A percentile compares a stretch with the other conserved stretches of the same genome.
Conservation (phyloP, 768 basidiomycete genomes). For the Filobasidium floriforme region DNA sequence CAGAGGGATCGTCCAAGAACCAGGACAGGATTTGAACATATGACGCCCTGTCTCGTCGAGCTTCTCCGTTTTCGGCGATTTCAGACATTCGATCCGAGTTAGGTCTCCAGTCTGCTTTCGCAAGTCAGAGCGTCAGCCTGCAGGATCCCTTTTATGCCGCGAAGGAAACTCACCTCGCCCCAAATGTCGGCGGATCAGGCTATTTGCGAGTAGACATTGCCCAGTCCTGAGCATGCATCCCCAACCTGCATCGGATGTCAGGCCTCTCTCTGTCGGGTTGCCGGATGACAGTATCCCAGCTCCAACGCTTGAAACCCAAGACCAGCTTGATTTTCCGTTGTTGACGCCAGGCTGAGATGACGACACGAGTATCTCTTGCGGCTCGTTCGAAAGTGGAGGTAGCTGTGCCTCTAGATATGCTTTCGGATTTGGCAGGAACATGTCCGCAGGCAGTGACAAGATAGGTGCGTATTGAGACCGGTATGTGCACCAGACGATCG, state of each 20-base stretch:
- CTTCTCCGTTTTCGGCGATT: slow-evolving; percentile 29
- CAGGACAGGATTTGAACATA: slow-evolving; percentile 88
- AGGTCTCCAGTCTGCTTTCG: no score
- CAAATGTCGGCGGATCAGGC: slow-evolving; percentile 66
- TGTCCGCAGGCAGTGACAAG: slow-evolving; percentile 35
- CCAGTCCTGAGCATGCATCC: slow-evolving; percentile 87
- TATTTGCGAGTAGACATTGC: slow-evolving; percentile 72
- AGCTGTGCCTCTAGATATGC: slow-evolving; percentile 30
- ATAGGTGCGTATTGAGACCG: slow-evolving; percentile 80
- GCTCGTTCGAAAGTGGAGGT: slow-evolving; percentile 10
- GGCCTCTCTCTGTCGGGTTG: slow-evolving; percentile 59
- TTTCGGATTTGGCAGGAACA: slow-evolving; percentile 33
- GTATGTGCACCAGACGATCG: slow-evolving; percentile 85
- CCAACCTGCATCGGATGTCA: slow-evolving; percentile 81
- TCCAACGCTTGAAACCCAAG: slow-evolving; percentile 31
- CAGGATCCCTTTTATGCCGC: no score
- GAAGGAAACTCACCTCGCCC: slow-evolving; percentile 60
- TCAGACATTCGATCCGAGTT: slow-evolving; percentile 54
- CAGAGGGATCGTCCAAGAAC: slow-evolving; percentile 85
- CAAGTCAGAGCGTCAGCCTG: slow-evolving; percentile 88
- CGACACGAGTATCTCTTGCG: slow-evolving; percentile 4
- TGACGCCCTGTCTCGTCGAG: slow-evolving; percentile 57
- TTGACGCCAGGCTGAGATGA: slow-evolving; percentile 8
- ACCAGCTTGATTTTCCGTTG: slow-evolving; percentile 58
- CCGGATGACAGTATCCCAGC: neutral